Evolutionary conservation across 1,284 basidiomycete genomes (phyloP), one percentile per base, ranked within the genome.

Genomic region (Clitocybe nebularis): DNA sequence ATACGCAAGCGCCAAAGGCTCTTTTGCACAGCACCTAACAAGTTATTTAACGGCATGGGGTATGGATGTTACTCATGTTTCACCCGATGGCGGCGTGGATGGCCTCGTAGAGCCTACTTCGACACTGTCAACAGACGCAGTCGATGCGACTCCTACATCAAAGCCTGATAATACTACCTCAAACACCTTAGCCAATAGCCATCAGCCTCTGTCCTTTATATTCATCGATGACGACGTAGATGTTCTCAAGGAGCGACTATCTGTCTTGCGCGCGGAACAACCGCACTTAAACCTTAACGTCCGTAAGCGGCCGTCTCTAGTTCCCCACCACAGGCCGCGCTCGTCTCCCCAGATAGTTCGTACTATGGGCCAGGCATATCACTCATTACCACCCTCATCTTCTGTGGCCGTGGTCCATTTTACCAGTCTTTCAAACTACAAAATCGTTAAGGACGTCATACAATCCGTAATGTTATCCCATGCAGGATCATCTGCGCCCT

Each of bases 11-110:
- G 75, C 88, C 9, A 80, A 79, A 45, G 89, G 89, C 32, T 79
- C 84, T 0, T 97, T 96, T 56, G 92, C 92, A 0, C 85, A 89
- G 38, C 90, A 94, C 60, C 70, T 97, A 19, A 92, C 91, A 24
- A 87, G 84, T 52, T 94, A 94, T 63, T 75, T 96, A 43, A 89
- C 88, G n/a, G 79, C 87, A 3, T 96, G 93, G 93, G 92, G 92
- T 11, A 77, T 96, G 76, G 90, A 95, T 55, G 84, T 96, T 33
- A 84, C 79, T 39, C 90, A 92, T 62, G 74, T 91, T 25, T 82
- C 89, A 3, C 74, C 75, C 1, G 80, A 81, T 45, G 69, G 70
- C 5, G 73, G 71, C 16, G 62, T 64, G 2, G 80, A 82, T 39
- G 65, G 61, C 13, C 45, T 49, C 14, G 38, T 42, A 4, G 53